Base-by-base conservation (phyloP, 2,329 filamentous ascomycete genomes). In the Scedosporium dehoogii region DNA sequence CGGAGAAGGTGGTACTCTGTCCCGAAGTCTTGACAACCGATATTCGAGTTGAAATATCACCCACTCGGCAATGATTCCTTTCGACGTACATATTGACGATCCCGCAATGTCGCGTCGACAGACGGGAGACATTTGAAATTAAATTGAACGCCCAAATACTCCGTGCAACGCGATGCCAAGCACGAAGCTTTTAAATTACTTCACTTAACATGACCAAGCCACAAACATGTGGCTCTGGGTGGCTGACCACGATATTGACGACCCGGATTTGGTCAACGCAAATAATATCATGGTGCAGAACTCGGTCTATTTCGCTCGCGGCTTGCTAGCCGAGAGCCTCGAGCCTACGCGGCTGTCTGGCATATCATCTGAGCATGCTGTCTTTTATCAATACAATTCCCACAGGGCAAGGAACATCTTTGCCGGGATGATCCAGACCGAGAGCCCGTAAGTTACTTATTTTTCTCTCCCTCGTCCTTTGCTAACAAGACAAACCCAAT, bases 361-460 rank as follows among this genome's bases (percentile, higher is more conserved):
- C 16, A 81, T 78, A 1, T 73, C 76, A 0, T 78, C 77, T 0
- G 81, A 84, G 69, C 81, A 84, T 72, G 72, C 71, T 4, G 73
- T 78, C 6, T 70, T 81, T 48, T 81, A 80, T 66, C 78, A 84
- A 67, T 84, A 83, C 71, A 75, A 81, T 62, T 71, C 83, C 67
- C 68, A 72, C 61, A 72, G 73, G 10, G 78, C 81, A 0, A 70
- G 74, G 62, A 78, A 80, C 68, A 69, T 82, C 66, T 81, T 77
- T 68, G 82, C 86, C 75, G 81, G 79, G 16, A 73, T 85, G 59
- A 84, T 90, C 63, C 87, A 90, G 70, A 84, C 84, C 0, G 88
- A 91, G 71, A 88, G 85, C 2, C 84, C 87, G 10, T 38, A 38
- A 38, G 29, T 38, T 38, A 9, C 29, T 38, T 38, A 38, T 38